Evolutionary conservation across 176 grass and related monocot species (phyloP).

Genomic region (Triticum timopheevii): DNA sequence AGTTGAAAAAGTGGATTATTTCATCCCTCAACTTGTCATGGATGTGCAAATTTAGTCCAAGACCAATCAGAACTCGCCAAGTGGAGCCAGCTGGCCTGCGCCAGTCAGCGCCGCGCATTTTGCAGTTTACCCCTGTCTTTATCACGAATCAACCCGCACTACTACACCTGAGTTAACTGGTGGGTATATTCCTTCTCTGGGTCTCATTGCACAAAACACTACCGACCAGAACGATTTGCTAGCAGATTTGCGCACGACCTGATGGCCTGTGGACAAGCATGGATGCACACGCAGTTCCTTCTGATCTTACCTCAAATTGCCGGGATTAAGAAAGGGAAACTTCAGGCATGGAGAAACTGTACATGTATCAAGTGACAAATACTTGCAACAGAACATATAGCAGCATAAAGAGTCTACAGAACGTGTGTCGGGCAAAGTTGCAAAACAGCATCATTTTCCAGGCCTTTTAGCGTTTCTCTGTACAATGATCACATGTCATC

Average conservation of each 20-base stretch:
- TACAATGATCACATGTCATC: constrained; percentile 57
- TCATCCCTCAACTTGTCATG: too few relatives aligned
- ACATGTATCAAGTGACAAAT: constrained; percentile 19
- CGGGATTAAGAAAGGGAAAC: background rate
- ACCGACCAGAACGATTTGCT: background rate
- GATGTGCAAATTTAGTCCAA: too few relatives aligned
- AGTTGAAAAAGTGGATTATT: too few relatives aligned
- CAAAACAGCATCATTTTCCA: constrained; percentile 42
- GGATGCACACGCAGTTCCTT: background rate
- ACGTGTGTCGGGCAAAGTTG: constrained; percentile 17
- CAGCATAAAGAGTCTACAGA: constrained; percentile 39
- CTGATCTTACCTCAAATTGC: background rate
- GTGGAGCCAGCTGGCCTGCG: too few relatives aligned
- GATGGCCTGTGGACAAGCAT: background rate
- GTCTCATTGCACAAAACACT: background rate
- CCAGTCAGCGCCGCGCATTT: too few relatives aligned
- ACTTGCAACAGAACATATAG: constrained; percentile 25
- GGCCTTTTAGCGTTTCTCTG: constrained; percentile 34
- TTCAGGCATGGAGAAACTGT: background rate
- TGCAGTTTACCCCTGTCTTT: too few relatives aligned
- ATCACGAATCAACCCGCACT: too few relatives aligned
- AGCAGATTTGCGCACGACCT: background rate
- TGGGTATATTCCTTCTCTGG: too few relatives aligned
- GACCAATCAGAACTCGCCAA: too few relatives aligned
- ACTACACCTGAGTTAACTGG: too few relatives aligned